These are phyloP conservation scores for Diversispora epigaea DNA, from an alignment of 192 early-diverging fungal species.

Conservation along the genomic window DNA sequence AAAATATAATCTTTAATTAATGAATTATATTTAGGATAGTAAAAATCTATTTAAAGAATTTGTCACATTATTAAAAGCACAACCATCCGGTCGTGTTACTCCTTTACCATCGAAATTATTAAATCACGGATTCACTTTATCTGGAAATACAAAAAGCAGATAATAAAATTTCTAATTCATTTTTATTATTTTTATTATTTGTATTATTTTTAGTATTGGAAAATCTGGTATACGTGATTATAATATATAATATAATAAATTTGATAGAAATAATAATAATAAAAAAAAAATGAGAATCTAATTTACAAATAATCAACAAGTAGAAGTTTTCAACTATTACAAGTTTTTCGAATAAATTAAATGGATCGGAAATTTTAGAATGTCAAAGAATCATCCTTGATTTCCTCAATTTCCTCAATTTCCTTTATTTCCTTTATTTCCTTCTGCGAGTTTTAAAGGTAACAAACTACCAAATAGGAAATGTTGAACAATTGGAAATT, in stretches of 20 bases:
- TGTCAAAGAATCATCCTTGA: not conserved
- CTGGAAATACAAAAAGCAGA: slow-evolving; percentile 9
- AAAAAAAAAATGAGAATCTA: too few species aligned
- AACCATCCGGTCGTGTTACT: slow-evolving; percentile 45
- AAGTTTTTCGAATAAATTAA: too few species aligned
- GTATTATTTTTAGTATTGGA: too few species aligned
- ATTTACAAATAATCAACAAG: too few species aligned
- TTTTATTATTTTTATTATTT: too few species aligned
- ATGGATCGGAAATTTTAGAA: too few species aligned
- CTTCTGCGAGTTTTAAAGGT: slow-evolving; percentile 50
- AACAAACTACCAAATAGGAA: slow-evolving; percentile 86
- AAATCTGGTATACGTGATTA: too few species aligned
- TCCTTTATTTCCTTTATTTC: not conserved
- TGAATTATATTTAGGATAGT: slow-evolving; percentile 40
- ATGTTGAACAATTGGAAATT: slow-evolving; percentile 97
- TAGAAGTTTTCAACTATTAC: too few species aligned
- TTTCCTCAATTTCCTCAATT: too few species aligned
- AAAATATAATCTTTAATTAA: not conserved
- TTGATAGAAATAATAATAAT: too few species aligned
- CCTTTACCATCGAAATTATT: slow-evolving; percentile 48
- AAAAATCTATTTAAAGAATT: slow-evolving; percentile 46
- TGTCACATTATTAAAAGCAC: slow-evolving; percentile 43
- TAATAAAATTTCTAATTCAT: not conserved
- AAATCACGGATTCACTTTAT: slow-evolving; percentile 28
- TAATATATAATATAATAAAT: too few species aligned